Percentiles rank a stretch among this genome's conserved stretches.
These are phyloP conservation scores for Babesia ovata DNA, from an alignment of 169 alveolate species.

Conservation along the genomic window DNA sequence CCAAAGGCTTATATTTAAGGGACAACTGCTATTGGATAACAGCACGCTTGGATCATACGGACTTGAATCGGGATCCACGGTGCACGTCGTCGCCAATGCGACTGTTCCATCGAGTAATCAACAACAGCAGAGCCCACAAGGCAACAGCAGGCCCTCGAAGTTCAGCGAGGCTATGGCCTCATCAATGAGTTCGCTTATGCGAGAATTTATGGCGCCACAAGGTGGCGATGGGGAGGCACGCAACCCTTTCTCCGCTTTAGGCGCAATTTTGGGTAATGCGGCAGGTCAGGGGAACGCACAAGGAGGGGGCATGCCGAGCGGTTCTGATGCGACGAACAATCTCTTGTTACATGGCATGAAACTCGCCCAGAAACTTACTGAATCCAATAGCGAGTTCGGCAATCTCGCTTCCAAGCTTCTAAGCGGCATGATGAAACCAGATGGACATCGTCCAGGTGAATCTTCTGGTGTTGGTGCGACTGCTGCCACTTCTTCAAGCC, in stretches of 20 bases:
- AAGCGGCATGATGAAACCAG: slow-evolving; percentile 6
- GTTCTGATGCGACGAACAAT: background rate
- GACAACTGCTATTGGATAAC: slow-evolving; percentile 53
- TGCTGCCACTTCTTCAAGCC: background rate
- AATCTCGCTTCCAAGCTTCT: slow-evolving; percentile 12
- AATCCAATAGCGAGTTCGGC: slow-evolving; percentile 6
- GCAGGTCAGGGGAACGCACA: background rate
- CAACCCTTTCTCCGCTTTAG: background rate
- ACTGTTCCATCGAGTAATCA: background rate
- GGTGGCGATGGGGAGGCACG: background rate
- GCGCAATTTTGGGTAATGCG: slow-evolving; percentile 2
- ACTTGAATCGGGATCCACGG: slow-evolving; percentile 35
- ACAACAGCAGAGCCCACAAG: background rate
- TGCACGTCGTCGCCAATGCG: slow-evolving; percentile 49
- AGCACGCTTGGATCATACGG: slow-evolving; percentile 32
- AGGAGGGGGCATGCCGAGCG: background rate
- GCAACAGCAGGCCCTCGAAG: background rate
- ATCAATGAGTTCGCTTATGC: slow-evolving; percentile 13
- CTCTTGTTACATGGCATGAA: slow-evolving; percentile 21
- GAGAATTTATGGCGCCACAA: slow-evolving; percentile 3
- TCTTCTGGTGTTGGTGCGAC: background rate
- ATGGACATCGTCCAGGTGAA: background rate
- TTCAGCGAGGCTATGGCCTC: slow-evolving; percentile 29
- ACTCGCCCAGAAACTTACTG: slow-evolving; percentile 16
- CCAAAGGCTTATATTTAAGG: slow-evolving; percentile 58